Evolutionary conservation across 2,329 filamentous ascomycete genomes (phyloP).

Genomic region (Nakataea oryzae): DNA sequence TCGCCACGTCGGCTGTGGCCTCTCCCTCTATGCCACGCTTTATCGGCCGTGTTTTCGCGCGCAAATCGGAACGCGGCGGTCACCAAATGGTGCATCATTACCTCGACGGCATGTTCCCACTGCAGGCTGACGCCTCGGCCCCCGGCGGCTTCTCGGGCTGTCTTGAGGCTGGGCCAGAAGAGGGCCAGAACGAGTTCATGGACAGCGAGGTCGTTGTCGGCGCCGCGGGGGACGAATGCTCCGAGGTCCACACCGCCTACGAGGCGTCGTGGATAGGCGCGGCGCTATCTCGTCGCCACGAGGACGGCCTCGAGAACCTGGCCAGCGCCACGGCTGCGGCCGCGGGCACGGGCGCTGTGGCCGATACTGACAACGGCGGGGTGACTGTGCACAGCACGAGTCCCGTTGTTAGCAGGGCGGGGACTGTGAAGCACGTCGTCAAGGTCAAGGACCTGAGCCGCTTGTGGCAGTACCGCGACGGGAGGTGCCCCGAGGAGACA

Average conservation of each 20-base stretch:
- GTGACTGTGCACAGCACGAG: constrained; percentile 3
- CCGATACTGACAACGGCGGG: constrained; percentile 9
- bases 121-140: constrained; percentile 25
- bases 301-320: constrained; percentile 20
- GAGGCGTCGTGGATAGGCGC: constrained; percentile 34
- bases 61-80: constrained; percentile 36
- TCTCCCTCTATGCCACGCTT: constrained; percentile 44
- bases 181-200: constrained; percentile 45
- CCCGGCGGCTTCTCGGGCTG: constrained; percentile 13
- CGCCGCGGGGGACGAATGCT: constrained; percentile 21
- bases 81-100: constrained; percentile 54
- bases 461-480: constrained; percentile 54
- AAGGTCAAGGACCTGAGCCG: constrained; percentile 51
- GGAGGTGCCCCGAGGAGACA: constrained; percentile 37
- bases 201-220: constrained; percentile 41
- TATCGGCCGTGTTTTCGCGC: constrained; percentile 49
- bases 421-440: constrained; percentile 19
- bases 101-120: constrained; percentile 50
- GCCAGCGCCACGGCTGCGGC: constrained; percentile 16
- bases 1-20: constrained; percentile 34
- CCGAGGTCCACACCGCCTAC: constrained; percentile 32
- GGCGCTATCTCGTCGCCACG: too few relatives aligned
- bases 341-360: not conserved
- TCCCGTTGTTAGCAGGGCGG: constrained; percentile 10
- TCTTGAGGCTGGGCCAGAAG: constrained; percentile 22